These are phyloP conservation scores for Aspergillus panamensis DNA, from an alignment of 495 filamentous ascomycete species.

Conservation along the genomic window DNA sequence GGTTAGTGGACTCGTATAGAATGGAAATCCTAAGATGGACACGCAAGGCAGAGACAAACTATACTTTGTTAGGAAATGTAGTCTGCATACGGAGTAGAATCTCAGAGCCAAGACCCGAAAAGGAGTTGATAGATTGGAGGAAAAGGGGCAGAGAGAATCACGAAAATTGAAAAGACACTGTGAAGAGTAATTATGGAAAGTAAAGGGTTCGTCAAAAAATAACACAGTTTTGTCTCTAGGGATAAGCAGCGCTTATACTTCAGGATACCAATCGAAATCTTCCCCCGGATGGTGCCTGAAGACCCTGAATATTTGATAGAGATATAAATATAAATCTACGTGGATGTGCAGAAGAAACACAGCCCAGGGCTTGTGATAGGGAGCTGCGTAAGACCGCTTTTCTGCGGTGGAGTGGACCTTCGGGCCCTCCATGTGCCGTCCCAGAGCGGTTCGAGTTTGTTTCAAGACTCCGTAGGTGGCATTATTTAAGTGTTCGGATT, in stretches of 20 bases:
- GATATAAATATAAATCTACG: background rate
- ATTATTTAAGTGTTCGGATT: background rate
- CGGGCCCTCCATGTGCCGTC: constrained; percentile 24
- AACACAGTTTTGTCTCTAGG: too few relatives aligned
- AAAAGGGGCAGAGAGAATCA: constrained; percentile 2
- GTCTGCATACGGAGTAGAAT: constrained; percentile 8
- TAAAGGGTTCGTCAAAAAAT: too few relatives aligned
- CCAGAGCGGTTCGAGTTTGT: constrained; percentile 19
- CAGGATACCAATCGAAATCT: background rate
- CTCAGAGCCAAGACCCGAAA: constrained; percentile 15
- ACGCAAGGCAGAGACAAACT: constrained; percentile 21
- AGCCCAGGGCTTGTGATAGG: constrained; percentile 12
- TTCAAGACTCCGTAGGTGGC: constrained; percentile 16
- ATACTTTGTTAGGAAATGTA: constrained; percentile 13
- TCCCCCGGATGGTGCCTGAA: background rate
- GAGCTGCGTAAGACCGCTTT: constrained; percentile 1
- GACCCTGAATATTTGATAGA: background rate
- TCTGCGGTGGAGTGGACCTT: constrained; percentile 14
- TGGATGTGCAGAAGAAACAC: constrained; percentile 3
- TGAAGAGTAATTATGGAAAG: too few relatives aligned
- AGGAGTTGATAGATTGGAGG: constrained; percentile 2
- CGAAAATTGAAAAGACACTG: background rate
- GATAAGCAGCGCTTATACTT: too few relatives aligned
- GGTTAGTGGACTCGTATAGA: background rate
- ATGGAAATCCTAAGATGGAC: constrained; percentile 15